These are phyloP conservation scores for Didymella segeticola DNA, from an alignment of 2,329 filamentous ascomycete species.

Conservation along the genomic window DNA sequence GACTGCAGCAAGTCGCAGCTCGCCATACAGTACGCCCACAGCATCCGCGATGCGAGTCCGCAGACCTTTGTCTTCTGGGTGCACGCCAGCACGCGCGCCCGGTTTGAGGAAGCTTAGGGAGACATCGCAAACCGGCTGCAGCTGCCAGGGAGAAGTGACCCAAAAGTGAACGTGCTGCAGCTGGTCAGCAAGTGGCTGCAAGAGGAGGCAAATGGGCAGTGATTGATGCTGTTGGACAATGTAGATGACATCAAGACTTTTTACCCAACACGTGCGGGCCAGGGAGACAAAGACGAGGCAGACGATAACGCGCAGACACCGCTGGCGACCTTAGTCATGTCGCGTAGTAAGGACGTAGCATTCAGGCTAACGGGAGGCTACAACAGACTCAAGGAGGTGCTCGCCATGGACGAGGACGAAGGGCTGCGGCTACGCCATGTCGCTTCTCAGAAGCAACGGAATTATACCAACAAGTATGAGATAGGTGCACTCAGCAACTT, in stretches of 20 bases:
- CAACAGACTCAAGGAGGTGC: constrained; percentile 16
- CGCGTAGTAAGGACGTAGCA: constrained; percentile 19
- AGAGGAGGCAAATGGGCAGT: constrained; percentile 21
- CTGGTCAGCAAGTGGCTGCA: constrained; percentile 23
- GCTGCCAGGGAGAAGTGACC: constrained; percentile 13
- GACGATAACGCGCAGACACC: background rate
- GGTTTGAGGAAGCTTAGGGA: constrained; percentile 21
- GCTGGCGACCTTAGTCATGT: constrained; percentile 21
- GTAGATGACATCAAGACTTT: constrained; percentile 19
- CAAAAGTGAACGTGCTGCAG: constrained; percentile 18
- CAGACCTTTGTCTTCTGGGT: background rate
- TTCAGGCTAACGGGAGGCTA: constrained; percentile 12
- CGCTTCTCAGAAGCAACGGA: constrained; percentile 20
- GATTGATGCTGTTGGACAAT: constrained; percentile 33
- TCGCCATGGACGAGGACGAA: constrained; percentile 17
- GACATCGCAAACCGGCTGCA: background rate
- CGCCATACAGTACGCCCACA: background rate
- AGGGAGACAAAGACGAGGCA: background rate
- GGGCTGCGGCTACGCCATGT: constrained; percentile 18
- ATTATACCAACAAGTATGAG: background rate
- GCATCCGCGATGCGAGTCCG: background rate
- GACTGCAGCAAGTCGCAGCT: background rate
- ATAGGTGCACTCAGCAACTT: constrained; percentile 28
- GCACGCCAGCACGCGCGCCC: constrained; percentile 11
- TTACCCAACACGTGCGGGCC: constrained; percentile 4